Percentiles rank a stretch among this genome's conserved stretches.
phyloP scores from a whole-genome alignment of 495 filamentous ascomycete species.

The Daldinia vernicosa region DNA sequence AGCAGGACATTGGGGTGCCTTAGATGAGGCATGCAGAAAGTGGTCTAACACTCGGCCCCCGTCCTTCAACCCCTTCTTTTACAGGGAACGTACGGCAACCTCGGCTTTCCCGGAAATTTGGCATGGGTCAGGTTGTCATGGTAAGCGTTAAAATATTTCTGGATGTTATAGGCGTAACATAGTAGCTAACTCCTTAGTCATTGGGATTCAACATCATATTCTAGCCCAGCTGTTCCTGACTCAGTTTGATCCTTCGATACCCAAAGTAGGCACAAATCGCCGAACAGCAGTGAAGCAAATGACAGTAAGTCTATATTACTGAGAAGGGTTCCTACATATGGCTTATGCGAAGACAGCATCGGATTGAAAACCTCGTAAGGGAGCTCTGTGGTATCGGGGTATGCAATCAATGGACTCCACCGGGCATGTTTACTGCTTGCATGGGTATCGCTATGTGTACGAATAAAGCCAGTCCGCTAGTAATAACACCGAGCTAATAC shows the following conservation, averaged over 20 bases:
- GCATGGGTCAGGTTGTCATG: slow-evolving; percentile 59
- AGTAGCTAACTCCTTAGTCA: slow-evolving; percentile 43
- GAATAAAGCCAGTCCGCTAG: slow-evolving; percentile 26
- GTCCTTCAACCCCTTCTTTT: slow-evolving; percentile 53
- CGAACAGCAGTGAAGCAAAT: slow-evolving; percentile 44
- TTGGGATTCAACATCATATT: slow-evolving; percentile 64
- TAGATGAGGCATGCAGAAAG: slow-evolving; percentile 44
- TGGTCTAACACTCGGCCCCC: slow-evolving; percentile 50
- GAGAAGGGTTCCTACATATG: background rate
- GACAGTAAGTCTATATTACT: slow-evolving; percentile 40
- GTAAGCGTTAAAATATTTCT: slow-evolving; percentile 39
- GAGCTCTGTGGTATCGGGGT: slow-evolving; percentile 62
- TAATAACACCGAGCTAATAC: slow-evolving; percentile 19
- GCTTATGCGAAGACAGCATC: slow-evolving; percentile 42
- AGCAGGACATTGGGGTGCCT: slow-evolving; percentile 46
- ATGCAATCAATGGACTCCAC: slow-evolving; percentile 61
- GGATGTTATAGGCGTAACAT: background rate
- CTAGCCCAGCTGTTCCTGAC: slow-evolving; percentile 60
- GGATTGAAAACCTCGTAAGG: slow-evolving; percentile 55
- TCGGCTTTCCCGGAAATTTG: slow-evolving; percentile 57
- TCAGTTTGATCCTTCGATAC: slow-evolving; percentile 55
- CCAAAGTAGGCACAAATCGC: slow-evolving; percentile 46
- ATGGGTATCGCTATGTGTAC: slow-evolving; percentile 63
- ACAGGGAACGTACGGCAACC: slow-evolving; percentile 31
- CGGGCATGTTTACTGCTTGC: slow-evolving; percentile 63